These are phyloP conservation scores for Colletotrichum tabaci DNA, from an alignment of 2,329 filamentous ascomycete genomes.

Conservation along the genomic window DNA sequence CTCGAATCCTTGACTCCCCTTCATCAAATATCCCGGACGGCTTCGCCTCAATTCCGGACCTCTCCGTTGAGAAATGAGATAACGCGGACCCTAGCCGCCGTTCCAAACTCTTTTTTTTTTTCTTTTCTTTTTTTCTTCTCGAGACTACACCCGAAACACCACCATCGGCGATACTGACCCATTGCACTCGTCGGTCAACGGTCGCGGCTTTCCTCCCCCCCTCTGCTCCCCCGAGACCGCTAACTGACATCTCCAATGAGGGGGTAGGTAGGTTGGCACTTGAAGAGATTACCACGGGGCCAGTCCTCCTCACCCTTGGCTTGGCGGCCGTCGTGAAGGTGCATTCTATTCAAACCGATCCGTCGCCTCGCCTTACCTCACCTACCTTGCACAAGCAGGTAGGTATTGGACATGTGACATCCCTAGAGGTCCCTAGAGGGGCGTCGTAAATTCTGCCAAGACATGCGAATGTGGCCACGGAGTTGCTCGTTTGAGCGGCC, in stretches of 20 bases:
- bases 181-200: neutral
- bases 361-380: neutral
- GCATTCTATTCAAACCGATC: constrained; percentile 1
- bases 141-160: constrained; percentile 16
- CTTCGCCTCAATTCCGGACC: constrained; percentile 30
- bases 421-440: too few relatives aligned
- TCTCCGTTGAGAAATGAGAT: constrained; percentile 23
- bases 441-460: constrained; percentile 2
- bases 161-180: constrained; percentile 3
- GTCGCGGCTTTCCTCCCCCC: neutral
- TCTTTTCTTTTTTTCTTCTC: constrained; percentile 11
- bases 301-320: neutral
- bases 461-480: neutral
- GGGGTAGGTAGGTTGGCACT: neutral
- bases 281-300: neutral
- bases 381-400: neutral
- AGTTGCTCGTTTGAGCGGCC: neutral
- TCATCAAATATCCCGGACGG: constrained; percentile 33
- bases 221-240: neutral
- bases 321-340: neutral
- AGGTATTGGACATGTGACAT: constrained; percentile 5
- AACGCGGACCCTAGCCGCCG: neutral
- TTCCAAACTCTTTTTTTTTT: constrained; percentile 25
- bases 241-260: neutral
- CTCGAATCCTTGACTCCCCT: constrained; percentile 10